Percentiles rank a stretch among this genome's conserved stretches.
These are phyloP conservation scores for barrel medic (Medicago truncatula) DNA, from an alignment of 306 rosid species.

Conservation along the genomic window DNA sequence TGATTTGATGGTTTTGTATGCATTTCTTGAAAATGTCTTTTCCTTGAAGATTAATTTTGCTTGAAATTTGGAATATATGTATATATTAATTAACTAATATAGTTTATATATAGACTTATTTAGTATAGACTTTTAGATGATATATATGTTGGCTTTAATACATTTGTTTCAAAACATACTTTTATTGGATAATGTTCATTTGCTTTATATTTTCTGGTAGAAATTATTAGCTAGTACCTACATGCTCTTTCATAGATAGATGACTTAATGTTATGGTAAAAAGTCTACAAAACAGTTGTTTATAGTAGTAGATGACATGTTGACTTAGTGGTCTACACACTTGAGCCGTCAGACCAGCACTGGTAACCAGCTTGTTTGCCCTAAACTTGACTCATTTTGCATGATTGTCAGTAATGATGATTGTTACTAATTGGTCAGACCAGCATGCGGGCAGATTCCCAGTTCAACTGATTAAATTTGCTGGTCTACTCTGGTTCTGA, in stretches of 20 bases:
- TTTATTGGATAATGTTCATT: conserved; percentile 17
- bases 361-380: conserved; percentile 9
- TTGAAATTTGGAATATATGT: conserved; percentile 30
- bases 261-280: neutral
- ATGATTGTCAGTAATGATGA: neutral
- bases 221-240: neutral
- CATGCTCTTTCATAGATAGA: conserved; percentile 21
- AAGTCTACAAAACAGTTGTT: conserved; percentile 18
- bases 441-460: neutral
- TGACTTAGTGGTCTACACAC: conserved; percentile 4
- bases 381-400: conserved; percentile 4
- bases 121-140: conserved; percentile 1
- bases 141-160: neutral
- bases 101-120: neutral
- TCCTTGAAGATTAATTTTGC: neutral
- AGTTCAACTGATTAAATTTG: conserved; percentile 4
- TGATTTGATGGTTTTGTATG: conserved; percentile 32
- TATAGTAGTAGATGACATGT: conserved; percentile 28
- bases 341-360: conserved; percentile 12
- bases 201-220: conserved; percentile 15
- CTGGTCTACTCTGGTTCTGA: neutral
- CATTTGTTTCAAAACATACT: conserved; percentile 19
- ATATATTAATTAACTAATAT: conserved; percentile 8
- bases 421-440: conserved; percentile 13
- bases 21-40: conserved; percentile 25